These are phyloP conservation scores for Calocybe gangraenosa DNA, from an alignment of 768 basidiomycete species.

Conservation along the genomic window DNA sequence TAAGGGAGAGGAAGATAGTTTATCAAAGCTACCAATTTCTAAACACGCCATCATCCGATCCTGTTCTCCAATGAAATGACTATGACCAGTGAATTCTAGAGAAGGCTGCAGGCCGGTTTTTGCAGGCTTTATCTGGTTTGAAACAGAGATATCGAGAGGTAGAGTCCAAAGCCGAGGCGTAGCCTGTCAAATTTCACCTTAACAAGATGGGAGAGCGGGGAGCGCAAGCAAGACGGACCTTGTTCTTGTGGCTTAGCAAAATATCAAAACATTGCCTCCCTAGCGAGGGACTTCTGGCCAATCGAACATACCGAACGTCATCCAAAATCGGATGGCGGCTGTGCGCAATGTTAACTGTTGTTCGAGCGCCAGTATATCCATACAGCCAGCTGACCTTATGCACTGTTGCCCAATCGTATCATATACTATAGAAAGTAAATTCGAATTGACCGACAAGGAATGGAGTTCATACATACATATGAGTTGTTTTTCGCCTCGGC, in stretches of 20 bases:
- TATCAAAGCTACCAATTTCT: constrained; percentile 2
- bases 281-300: constrained; percentile 1
- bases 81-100: neutral
- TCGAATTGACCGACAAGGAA: neutral
- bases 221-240: neutral
- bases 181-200: neutral
- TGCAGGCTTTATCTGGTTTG: neutral
- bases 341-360: neutral
- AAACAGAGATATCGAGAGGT: neutral
- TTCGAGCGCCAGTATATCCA: neutral
- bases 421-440: constrained; percentile 4
- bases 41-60: constrained; percentile 11
- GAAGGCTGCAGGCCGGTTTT: neutral
- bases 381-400: neutral
- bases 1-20: neutral
- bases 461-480: constrained; percentile 10
- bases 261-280: constrained; percentile 7
- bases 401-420: constrained; percentile 3
- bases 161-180: constrained; percentile 10
- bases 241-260: constrained; percentile 9
- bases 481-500: constrained; percentile 15
- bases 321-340: constrained; percentile 10
- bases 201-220: neutral
- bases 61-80: constrained; percentile 8
- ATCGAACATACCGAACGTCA: constrained; percentile 8